Base-by-base conservation (phyloP, 2,329 filamentous ascomycete genomes). In the Periconia sp. region DNA sequence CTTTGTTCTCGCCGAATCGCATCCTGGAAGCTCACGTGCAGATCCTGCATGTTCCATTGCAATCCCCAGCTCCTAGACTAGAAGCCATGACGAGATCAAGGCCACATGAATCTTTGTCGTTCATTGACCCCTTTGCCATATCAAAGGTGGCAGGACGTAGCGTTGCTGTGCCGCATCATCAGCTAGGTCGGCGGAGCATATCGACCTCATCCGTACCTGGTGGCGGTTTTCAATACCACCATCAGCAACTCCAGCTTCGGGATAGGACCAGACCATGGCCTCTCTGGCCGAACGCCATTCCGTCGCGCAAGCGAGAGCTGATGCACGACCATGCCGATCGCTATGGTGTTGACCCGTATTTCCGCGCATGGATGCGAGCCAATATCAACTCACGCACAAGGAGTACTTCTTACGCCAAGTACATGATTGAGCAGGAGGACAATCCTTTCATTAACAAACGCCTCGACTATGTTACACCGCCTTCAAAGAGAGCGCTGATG, bases 231-330 rank as follows among this genome's bases (percentile, higher is more conserved):
- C 34, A 38, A 36, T 44, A 54, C 19, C 51, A 56, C 18, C 46
- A 56, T 24, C 48, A 50, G 26, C 36, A 46, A 25, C 25, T 42
- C 13, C 32, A 48, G 17, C 35, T 49, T 16, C 40, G 43, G 7
- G 57, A 62, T 36, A 46, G 48, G 16, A 52, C 59, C 16, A 32
- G 29, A 16, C 57, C 59, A 9, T 54, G 54, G 50, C 50, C 57
- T 26, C 38, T 59, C 6, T 60, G 57, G 48, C 57, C 55, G 9
- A 60, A 60, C 15, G 51, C 59, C 13, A 56, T 63, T n/a, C 59
- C 56, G 4, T 44, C 46, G 2, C 45, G 36, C 16, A 61, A 61
- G 26, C 48, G 52, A 13, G 39, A 46, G 15, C 32, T 59, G 15
- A 54, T 61, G 41, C 40, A 40, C 21, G 43, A 28, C 10, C 42